Evolutionary conservation across 1,139 yeast genomes (phyloP).

Genomic region (Lodderomyces parapsilosis): DNA sequence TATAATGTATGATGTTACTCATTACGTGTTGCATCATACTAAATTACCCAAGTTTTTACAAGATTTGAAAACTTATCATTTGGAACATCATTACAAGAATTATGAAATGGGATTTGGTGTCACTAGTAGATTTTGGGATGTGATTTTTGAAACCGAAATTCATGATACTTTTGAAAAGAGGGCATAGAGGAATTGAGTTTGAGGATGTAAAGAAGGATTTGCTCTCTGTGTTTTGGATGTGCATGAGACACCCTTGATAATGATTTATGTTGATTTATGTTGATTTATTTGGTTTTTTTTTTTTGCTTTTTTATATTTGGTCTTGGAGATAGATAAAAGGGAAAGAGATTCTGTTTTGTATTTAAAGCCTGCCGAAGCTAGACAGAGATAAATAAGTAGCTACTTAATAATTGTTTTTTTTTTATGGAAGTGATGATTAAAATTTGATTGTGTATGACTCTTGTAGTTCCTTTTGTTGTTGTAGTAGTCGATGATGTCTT

Average conservation of each 20-base stretch:
- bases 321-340: too few species aligned
- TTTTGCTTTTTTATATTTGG: too few species aligned
- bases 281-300: too few species aligned
- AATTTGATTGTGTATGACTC: background rate
- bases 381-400: too few species aligned
- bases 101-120: constrained; percentile 97
- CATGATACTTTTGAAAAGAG: constrained; percentile 36
- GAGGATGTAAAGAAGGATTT: too few species aligned
- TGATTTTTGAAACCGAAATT: constrained; percentile 73
- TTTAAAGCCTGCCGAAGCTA: background rate
- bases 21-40: constrained; percentile 81
- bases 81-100: constrained; percentile 97
- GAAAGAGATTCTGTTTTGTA: background rate
- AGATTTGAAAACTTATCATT: constrained; percentile 80
- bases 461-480: background rate
- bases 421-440: too few species aligned
- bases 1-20: constrained; percentile 86
- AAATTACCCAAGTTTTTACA: constrained; percentile 74
- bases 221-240: too few species aligned
- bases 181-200: constrained; percentile 12
- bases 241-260: too few species aligned
- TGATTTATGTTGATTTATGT: too few species aligned
- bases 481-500: background rate
- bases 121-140: constrained; percentile 91
- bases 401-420: too few species aligned